Evolutionary conservation across 148 eudicot species (phyloP).

Genomic region (Chenopodium formosanum): DNA sequence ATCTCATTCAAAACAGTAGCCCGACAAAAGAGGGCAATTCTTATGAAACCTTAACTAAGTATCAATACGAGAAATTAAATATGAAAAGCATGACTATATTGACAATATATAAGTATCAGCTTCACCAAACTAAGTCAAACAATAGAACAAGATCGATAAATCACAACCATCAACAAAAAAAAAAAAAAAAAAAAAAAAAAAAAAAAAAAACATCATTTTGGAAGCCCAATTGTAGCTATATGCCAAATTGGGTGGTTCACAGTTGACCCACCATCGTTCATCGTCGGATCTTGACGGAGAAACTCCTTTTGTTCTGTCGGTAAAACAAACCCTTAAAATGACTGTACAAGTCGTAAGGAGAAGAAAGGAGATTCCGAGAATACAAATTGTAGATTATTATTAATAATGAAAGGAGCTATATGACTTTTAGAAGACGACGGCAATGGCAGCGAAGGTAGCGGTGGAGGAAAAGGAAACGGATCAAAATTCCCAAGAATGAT

Average conservation of each 20-base stretch:
- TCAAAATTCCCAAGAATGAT: neutral
- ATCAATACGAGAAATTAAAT: neutral
- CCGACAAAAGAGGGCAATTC: too few relatives aligned
- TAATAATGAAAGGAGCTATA: conserved; percentile 25
- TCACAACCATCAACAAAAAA: too few relatives aligned
- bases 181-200: conserved; percentile 19
- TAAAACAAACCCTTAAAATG: conserved; percentile 21
- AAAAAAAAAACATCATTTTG: conserved; percentile 25
- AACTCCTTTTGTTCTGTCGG: conserved; percentile 1
- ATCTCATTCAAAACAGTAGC: too few relatives aligned
- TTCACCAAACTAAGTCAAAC: conserved; percentile 56
- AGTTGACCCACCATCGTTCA: conserved; percentile 14
- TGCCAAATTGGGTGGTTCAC: conserved; percentile 57
- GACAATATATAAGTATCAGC: conserved; percentile 52
- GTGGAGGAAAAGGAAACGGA: neutral
- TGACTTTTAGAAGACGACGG: conserved; percentile 21
- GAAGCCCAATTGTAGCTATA: conserved; percentile 49
- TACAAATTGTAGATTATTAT: conserved; percentile 22
- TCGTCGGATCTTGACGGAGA: neutral
- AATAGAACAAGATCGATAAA: conserved; percentile 38
- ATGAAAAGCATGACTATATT: conserved; percentile 68
- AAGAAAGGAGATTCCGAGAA: conserved; percentile 41
- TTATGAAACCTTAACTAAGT: too few relatives aligned
- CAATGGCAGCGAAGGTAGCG: conserved; percentile 2
- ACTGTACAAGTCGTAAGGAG: conserved; percentile 26